phyloP scores from a whole-genome alignment of 2,329 filamentous ascomycete genomes.

The Aureobasidium mangrovei region DNA sequence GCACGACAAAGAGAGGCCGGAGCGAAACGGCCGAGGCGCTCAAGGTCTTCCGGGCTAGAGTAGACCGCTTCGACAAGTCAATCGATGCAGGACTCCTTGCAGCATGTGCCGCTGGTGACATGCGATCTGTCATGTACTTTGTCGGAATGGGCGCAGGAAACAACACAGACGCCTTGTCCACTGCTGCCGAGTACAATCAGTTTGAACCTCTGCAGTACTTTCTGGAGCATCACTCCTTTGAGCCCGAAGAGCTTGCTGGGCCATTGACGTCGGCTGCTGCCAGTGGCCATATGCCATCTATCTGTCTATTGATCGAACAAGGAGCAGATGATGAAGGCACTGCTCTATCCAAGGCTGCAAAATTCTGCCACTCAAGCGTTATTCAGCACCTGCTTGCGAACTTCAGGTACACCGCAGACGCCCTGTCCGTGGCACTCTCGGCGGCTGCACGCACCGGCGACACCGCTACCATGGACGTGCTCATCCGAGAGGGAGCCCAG shows the following conservation, averaged over 20 bases:
- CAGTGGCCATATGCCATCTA: not conserved
- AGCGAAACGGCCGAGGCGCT: conserved; percentile 5
- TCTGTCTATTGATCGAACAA: not conserved
- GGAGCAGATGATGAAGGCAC: conserved; percentile 5
- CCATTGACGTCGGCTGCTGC: not conserved
- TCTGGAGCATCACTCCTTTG: not conserved
- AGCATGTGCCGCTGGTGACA: conserved; percentile 6
- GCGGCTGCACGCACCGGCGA: conserved; percentile 1
- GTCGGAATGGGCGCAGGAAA: conserved; percentile 2
- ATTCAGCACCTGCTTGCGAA: not conserved
- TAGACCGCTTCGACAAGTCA: conserved; percentile 1
- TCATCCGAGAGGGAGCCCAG: not conserved
- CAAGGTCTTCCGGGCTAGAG: conserved; percentile 4
- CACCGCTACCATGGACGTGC: not conserved
- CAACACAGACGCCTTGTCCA: conserved; percentile 1
- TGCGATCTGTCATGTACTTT: conserved; percentile 3
- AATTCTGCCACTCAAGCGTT: not conserved
- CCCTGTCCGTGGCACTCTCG: not conserved
- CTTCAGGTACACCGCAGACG: conserved; percentile 3
- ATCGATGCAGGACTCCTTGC: conserved; percentile 2
- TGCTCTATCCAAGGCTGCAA: conserved; percentile 6
- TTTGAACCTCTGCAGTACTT: conserved; percentile 8
- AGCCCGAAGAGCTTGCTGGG: conserved; percentile 1
- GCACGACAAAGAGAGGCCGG: not conserved
- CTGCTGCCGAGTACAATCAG: conserved; percentile 7